phyloP scores from a whole-genome alignment of 2,329 filamentous ascomycete genomes.

The Fusarium oxysporum region DNA sequence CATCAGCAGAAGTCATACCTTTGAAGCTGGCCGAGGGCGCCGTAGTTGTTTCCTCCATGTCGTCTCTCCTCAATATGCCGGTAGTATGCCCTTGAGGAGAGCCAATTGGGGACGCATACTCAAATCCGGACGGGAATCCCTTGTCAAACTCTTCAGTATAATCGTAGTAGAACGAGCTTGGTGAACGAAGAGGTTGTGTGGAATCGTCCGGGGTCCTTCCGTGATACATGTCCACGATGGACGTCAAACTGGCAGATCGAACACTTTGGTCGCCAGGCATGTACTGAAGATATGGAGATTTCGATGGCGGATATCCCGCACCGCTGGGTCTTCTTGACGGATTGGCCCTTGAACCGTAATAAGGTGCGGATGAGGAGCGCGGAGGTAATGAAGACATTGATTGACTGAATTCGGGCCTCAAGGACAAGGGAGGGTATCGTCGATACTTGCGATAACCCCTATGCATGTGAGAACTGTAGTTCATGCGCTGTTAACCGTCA shows the following conservation, averaged over 20 bases:
- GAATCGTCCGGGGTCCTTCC: constrained; percentile 43
- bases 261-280: constrained; percentile 53
- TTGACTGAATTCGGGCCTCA: constrained; percentile 55
- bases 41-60: constrained; percentile 3
- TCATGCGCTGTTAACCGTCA: constrained; percentile 54
- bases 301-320: constrained; percentile 44
- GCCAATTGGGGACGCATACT: constrained; percentile 43
- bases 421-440: constrained; percentile 53
- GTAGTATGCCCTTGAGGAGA: constrained; percentile 48
- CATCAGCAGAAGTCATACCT: background rate
- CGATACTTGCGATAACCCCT: constrained; percentile 51
- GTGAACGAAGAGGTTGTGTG: constrained; percentile 46
- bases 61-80: constrained; percentile 44
- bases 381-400: constrained; percentile 56
- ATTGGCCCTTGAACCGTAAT: constrained; percentile 32
- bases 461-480: constrained; percentile 57
- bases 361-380: constrained; percentile 44
- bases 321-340: constrained; percentile 54
- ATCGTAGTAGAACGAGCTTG: constrained; percentile 62
- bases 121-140: constrained; percentile 31
- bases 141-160: constrained; percentile 64
- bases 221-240: constrained; percentile 62
- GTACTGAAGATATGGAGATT: constrained; percentile 47
- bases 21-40: background rate
- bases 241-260: constrained; percentile 62